Base-by-base conservation (phyloP, 1,284 basidiomycete genomes). In the Phenoliferia sp. region DNA sequence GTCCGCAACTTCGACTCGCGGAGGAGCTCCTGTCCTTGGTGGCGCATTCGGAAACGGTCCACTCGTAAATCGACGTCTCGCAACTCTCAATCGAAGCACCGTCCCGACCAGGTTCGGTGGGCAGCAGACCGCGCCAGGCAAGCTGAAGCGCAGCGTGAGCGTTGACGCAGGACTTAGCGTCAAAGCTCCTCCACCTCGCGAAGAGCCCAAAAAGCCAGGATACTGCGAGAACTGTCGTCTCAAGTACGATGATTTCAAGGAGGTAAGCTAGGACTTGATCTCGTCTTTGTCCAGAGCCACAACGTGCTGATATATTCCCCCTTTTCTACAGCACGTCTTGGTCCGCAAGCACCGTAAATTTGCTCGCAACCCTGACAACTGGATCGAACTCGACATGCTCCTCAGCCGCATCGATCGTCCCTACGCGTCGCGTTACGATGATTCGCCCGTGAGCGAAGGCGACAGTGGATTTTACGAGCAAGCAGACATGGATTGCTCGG, bases 141-240 rank as follows among this genome's bases (percentile, higher is more conserved):
- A 64, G 35, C 39, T 69, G 26, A 75, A 73, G 68, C 60, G 76
- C 60, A 69, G 63, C 48, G 39, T 72, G 34, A 72, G 70, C 39
- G 67, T 75, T 59, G 75, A 76, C 58, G 66, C 69, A 76, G 82
- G 55, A 65, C 78, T 56, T 77, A 78, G 58, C 69, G 70, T 61
- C 32, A 65, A 50, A 35, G 33, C 55, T 22, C 36, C 44, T 19
- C 67, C 63, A 10, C 60, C 61, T 9, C 61, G 65, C 74, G 68
- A 75, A 66, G 91, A 92, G 80, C 89, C 85, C 62, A 89, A 85
- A 76, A 97, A 92, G 79, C 92, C 94, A 9, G 96, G 96, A 15
- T 99, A 98, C 80, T 99, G 96, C 80, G 96, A 99, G 78, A 96
- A 94, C 79, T 99, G 96, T 80, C 85, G 95, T 29, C 77, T 85